phyloP scores from a whole-genome alignment of 805 yeast species.

The Yamadazyma tumulicola region DNA sequence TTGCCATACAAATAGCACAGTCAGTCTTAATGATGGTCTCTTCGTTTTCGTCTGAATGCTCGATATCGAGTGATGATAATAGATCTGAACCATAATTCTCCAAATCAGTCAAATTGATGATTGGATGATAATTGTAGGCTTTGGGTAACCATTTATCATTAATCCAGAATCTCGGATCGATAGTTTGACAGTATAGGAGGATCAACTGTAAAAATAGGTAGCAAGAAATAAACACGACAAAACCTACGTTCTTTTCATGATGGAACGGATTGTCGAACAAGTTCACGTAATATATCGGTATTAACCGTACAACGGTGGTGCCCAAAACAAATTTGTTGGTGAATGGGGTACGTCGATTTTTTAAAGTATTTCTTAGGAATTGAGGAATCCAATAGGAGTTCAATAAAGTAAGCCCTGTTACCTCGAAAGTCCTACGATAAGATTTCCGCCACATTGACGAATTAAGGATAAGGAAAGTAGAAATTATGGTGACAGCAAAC shows the following conservation, averaged over 20 bases:
- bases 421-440: conserved; percentile 57
- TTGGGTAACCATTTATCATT: conserved; percentile 74
- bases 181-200: conserved; percentile 58
- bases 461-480: conserved; percentile 53
- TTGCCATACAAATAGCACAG: conserved; percentile 89
- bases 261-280: conserved; percentile 59
- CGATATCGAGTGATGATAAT: conserved; percentile 30
- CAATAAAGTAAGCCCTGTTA: conserved; percentile 43
- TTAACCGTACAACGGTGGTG: conserved; percentile 55
- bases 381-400: conserved; percentile 90
- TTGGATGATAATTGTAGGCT: conserved; percentile 79
- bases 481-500: conserved; percentile 22
- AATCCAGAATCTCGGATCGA: conserved; percentile 83
- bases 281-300: conserved; percentile 66
- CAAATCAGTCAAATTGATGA: conserved; percentile 54
- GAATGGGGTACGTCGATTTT: conserved; percentile 63
- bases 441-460: conserved; percentile 61
- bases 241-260: conserved; percentile 58
- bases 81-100: conserved; percentile 58
- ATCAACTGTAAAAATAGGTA: conserved; percentile 65
- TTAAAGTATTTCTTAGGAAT: conserved; percentile 67
- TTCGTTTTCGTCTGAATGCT: conserved; percentile 21
- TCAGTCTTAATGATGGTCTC: conserved; percentile 46
- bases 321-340: conserved; percentile 75
- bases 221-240: conserved; percentile 41